These are phyloP conservation scores for Hamamelis virginiana DNA, from an alignment of 164 flowering plant genomes.

Conservation along the genomic window DNA sequence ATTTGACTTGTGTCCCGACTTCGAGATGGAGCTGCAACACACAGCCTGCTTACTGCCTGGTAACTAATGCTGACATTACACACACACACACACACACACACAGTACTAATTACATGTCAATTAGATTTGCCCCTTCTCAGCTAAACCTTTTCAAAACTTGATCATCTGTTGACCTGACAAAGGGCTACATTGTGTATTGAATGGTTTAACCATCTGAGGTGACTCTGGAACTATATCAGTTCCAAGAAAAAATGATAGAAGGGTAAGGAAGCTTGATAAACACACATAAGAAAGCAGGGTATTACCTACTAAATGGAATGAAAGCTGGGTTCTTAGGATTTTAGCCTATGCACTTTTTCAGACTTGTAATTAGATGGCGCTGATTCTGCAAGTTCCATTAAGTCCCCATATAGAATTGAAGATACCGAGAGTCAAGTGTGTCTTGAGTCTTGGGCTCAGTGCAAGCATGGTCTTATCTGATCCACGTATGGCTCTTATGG, in stretches of 20 bases:
- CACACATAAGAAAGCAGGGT: neutral
- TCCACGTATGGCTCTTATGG: neutral
- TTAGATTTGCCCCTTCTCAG: neutral
- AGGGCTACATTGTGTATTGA: no score
- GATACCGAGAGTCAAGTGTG: neutral
- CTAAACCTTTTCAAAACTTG: neutral
- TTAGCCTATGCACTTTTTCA: neutral
- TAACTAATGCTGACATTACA: constrained; percentile 22
- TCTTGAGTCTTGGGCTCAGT: no score
- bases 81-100: no score
- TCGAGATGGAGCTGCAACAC: constrained; percentile 78
- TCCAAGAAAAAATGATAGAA: neutral
- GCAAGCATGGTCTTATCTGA: no score
- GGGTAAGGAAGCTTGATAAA: neutral
- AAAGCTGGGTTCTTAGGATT: neutral
- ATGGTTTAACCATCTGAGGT: neutral
- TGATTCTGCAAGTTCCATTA: neutral
- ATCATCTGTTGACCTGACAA: neutral
- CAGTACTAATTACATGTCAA: no score
- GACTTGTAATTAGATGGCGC: neutral
- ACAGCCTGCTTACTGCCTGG: constrained; percentile 57
- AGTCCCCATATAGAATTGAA: no score
- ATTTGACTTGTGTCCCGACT: constrained; percentile 81
- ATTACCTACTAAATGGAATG: neutral
- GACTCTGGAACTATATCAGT: neutral